Conservation (phyloP, 495 filamentous ascomycete species). For the Lichenothelia convexa region DNA sequence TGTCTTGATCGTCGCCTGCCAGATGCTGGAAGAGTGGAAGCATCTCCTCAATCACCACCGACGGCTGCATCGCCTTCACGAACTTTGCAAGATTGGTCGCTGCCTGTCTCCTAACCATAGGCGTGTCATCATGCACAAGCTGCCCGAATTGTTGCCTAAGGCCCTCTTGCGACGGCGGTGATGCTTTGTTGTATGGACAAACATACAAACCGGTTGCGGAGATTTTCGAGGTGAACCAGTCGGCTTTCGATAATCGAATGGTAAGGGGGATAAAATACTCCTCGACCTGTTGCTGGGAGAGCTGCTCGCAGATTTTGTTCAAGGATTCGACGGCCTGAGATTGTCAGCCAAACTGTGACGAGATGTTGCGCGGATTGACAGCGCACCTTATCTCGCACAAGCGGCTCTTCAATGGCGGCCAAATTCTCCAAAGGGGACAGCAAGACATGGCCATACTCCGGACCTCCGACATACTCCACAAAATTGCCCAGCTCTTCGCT, state of each 20-base stretch:
- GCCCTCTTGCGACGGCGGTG: conserved; percentile 64
- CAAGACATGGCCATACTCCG: conserved; percentile 84
- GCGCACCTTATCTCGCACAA: conserved; percentile 87
- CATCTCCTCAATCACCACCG: conserved; percentile 91
- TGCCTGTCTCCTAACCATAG: conserved; percentile 93
- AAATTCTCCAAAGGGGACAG: conserved; percentile 94
- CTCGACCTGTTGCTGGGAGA: conserved; percentile 83
- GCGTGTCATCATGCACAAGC: conserved; percentile 93
- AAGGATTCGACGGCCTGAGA: conserved; percentile 86
- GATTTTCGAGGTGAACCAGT: conserved; percentile 99
- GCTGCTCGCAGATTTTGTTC: conserved; percentile 91
- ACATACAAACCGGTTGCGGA: conserved; percentile 92
- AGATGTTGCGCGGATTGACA: neutral
- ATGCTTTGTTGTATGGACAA: conserved; percentile 76
- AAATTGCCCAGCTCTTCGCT: conserved; percentile 93
- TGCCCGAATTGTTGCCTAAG: conserved; percentile 78
- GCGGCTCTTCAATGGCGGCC: conserved; percentile 91
- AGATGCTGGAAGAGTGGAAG: conserved; percentile 97
- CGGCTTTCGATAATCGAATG: conserved; percentile 89
- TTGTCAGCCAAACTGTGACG: conserved; percentile 10
- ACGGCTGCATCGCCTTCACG: conserved; percentile 81
- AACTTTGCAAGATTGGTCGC: conserved; percentile 95
- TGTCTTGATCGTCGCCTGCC: conserved; percentile 89
- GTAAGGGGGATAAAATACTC: conserved; percentile 90
- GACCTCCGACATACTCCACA: conserved; percentile 93